Conservation (phyloP, 495 filamentous ascomycete species). For the Penicillium alfredii region DNA sequence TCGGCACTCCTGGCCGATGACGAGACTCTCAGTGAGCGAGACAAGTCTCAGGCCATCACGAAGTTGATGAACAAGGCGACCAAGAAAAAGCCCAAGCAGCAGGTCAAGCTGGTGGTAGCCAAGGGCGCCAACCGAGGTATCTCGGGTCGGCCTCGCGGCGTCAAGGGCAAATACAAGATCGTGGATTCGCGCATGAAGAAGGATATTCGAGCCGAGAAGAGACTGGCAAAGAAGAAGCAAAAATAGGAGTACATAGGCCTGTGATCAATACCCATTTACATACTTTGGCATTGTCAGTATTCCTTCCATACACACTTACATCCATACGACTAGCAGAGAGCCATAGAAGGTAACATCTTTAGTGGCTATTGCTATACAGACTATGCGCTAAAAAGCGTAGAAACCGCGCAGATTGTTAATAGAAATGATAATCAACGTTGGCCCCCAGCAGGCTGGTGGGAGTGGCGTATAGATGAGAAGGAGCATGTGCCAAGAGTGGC, state of each 20-base stretch:
- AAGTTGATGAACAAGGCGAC: slow-evolving; percentile 74
- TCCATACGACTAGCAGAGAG: no score
- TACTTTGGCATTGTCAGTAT: no score
- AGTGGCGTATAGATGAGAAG: no score
- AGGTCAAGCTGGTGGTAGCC: slow-evolving; percentile 87
- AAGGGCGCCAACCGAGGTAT: slow-evolving; percentile 79
- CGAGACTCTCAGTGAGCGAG: slow-evolving; percentile 85
- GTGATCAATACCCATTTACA: no score
- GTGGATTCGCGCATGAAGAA: slow-evolving; percentile 97
- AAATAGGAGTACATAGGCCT: slow-evolving; percentile 14
- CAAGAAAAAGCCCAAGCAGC: slow-evolving; percentile 78
- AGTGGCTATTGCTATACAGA: no score
- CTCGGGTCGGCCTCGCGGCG: slow-evolving; percentile 68
- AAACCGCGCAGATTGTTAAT: no score
- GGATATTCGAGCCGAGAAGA: slow-evolving; percentile 89
- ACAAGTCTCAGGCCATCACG: slow-evolving; percentile 81
- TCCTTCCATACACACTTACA: no score
- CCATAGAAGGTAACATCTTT: no score
- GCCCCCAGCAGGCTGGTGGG: no score
- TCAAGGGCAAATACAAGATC: slow-evolving; percentile 99
- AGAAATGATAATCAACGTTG: no score
- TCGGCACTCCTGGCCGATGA: slow-evolving; percentile 78
- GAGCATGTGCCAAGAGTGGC: slow-evolving; percentile 25
- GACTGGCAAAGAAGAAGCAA: slow-evolving; percentile 61
- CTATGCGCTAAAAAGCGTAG: no score